phyloP scores from a whole-genome alignment of 345 rosid species.

The Carallia pectinifolia region DNA sequence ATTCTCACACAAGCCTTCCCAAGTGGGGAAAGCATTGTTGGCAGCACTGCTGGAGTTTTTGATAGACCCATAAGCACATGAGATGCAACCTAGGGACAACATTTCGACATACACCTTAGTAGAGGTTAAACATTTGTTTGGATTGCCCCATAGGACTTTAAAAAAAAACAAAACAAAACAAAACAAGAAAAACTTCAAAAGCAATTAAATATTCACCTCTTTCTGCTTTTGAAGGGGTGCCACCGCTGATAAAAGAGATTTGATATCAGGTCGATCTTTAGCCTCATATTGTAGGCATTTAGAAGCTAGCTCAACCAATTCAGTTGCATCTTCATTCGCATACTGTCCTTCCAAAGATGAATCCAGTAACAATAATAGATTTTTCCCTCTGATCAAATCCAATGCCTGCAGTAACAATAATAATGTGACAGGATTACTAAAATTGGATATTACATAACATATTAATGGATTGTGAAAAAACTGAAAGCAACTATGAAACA shows the following conservation, averaged over 20 bases:
- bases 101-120: constrained; percentile 8
- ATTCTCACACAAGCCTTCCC: constrained; percentile 72
- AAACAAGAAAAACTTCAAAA: neutral
- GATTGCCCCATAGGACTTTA: neutral
- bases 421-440: neutral
- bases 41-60: constrained; percentile 46
- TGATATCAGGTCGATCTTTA: constrained; percentile 61
- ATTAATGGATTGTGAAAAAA: no score
- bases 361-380: constrained; percentile 54
- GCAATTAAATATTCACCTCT: constrained; percentile 41
- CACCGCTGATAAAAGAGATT: constrained; percentile 55
- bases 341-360: constrained; percentile 75
- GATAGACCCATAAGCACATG: constrained; percentile 59
- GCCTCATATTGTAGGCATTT: constrained; percentile 73
- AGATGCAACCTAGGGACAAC: constrained; percentile 51
- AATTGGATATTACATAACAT: no score
- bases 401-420: constrained; percentile 42
- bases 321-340: constrained; percentile 56
- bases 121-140: constrained; percentile 1
- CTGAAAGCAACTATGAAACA: no score
- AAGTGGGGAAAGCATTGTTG: constrained; percentile 61
- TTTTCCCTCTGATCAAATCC: constrained; percentile 67
- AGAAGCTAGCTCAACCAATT: constrained; percentile 62
- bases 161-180: neutral
- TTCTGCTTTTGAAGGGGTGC: constrained; percentile 64